Evolutionary conservation across 495 filamentous ascomycete genomes (phyloP), one percentile per base, ranked within the genome.

Genomic region (Trichoderma asperelloides): DNA sequence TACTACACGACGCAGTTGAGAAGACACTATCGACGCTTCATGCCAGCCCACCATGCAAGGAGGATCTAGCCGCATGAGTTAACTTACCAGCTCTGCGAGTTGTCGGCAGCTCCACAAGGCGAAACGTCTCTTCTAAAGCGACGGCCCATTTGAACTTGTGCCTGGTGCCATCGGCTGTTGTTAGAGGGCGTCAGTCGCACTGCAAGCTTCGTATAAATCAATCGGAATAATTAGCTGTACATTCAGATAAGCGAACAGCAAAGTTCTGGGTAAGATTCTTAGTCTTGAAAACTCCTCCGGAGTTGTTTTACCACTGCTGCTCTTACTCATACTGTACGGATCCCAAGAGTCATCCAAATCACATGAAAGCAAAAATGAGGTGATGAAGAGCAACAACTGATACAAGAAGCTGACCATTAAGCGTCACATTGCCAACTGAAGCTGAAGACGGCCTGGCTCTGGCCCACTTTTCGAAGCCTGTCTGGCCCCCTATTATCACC

Each of bases 161-260:
- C 47, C 47, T 51, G 16, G 47, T 30, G 27, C 15, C 55, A 60
- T 60, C 55, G 23, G 55, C 43, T 47, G 43, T 60, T 9, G 27
- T 28, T 27, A 60, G 27, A 60, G 55, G 55, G 55, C 55, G 30
- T 13, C 55, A 60, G 12, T 60, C 55, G 23, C 55, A 18, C 23
- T 60, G 23, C 55, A 60, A 60, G 9, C 55, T 11, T 25, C 11
- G 23, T 30, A 27, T 21, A 60, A 60, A 51, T 51, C 27, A 11
- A 60, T 60, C 55, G 55, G 55, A 27, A 30, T 60, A 60, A 60
- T 60, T 60, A 28, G 55, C 55, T 60, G 55, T 60, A 60, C 55
- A 60, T 11, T 30, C 55, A 60, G 55, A 60, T 60, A 60, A 60
- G 55, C 55, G 55, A 60, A 60, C 27, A 60, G 9, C 55, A 30